Evolutionary conservation across 352 stramenopile genomes (phyloP), one percentile per base, ranked within the genome.

Genomic region (Phytophthora cryptogea): DNA sequence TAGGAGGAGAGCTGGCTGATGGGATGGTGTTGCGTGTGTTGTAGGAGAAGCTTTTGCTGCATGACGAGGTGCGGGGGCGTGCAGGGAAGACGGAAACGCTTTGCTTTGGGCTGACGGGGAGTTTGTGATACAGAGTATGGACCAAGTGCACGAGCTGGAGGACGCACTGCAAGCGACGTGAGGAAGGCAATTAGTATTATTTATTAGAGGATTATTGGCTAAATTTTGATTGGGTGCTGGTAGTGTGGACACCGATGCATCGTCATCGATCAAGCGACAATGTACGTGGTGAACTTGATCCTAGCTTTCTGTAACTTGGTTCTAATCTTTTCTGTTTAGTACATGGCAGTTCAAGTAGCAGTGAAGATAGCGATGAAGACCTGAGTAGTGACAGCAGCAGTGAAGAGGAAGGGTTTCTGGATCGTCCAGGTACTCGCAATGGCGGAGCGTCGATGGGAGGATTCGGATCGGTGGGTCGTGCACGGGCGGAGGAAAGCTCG

Each of bases 121-220:
- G 35, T 68, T 75, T 54, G 59, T 80, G 63, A 58, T 79, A 28
- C 45, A 92, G 82, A 92, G 82, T 59, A 92, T 92, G 82, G 82
- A 92, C 43, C 80, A 92, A 58, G 60, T 88, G 59, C 75, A 92
- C 41, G 76, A 89, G 46, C 28, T 87, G 8, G 78, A 87, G 0
- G 80, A 82, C 42, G 57, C 72, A 7, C 55, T 89, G 20, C 66
- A 70, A 70, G 64, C 62, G 54, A 90, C 78, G 81, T 86, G 35
- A 23, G 33, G 63, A 59, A 9, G 13, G n/a, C 8, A 37, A 26
- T 31, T 39, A 14, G 3, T 20, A 23, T 23, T 23, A 23, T 23
- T 23, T 23, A 23, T 23, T 23, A 2, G 20, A 23, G 20, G 20
- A 23, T 2, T 23, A 23, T 35, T 28, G 40, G 10, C 8, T 43